A percentile compares a stretch with the other conserved stretches of the same genome.
These are phyloP conservation scores for Diutina neorugosa DNA, from an alignment of 1,139 yeast species.

Conservation along the genomic window DNA sequence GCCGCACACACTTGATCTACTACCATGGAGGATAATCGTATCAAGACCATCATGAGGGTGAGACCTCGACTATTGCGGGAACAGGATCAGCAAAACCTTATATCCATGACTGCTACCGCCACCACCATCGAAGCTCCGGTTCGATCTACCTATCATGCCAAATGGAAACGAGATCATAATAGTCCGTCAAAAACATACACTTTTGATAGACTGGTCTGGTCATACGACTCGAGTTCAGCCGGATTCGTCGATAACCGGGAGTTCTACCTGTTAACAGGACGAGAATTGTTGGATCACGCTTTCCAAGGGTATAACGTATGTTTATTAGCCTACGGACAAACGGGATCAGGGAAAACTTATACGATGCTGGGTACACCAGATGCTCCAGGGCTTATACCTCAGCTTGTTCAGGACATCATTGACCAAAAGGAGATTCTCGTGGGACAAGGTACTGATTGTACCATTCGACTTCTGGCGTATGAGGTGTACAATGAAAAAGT, in stretches of 20 bases:
- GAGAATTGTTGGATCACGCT: slow-evolving; percentile 47
- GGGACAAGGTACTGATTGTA: slow-evolving; percentile 32
- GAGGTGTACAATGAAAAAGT: slow-evolving; percentile 70
- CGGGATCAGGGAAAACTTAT: slow-evolving; percentile 68
- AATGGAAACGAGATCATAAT: not conserved
- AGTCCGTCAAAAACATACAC: slow-evolving; percentile 15
- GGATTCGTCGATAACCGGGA: slow-evolving; percentile 34
- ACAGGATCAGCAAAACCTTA: slow-evolving; percentile 11
- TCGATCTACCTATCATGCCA: not conserved
- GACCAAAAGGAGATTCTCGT: slow-evolving; percentile 26
- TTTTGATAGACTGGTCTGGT: slow-evolving; percentile 54
- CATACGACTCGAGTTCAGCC: slow-evolving; percentile 23
- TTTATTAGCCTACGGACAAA: slow-evolving; percentile 70
- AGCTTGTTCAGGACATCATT: slow-evolving; percentile 44
- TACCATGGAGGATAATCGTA: slow-evolving; percentile 7
- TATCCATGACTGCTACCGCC: slow-evolving; percentile 19
- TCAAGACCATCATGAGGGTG: slow-evolving; percentile 35
- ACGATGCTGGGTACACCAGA: slow-evolving; percentile 56
- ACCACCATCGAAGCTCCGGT: not conserved
- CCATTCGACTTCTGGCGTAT: slow-evolving; percentile 47
- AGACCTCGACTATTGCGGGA: slow-evolving; percentile 33
- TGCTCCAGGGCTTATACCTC: slow-evolving; percentile 51
- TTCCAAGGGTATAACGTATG: slow-evolving; percentile 65
- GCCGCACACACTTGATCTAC: not conserved
- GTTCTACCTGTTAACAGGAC: slow-evolving; percentile 44